Conservation (phyloP, 352 stramenopile genomes). For the Globisporangium spiculum region DNA sequence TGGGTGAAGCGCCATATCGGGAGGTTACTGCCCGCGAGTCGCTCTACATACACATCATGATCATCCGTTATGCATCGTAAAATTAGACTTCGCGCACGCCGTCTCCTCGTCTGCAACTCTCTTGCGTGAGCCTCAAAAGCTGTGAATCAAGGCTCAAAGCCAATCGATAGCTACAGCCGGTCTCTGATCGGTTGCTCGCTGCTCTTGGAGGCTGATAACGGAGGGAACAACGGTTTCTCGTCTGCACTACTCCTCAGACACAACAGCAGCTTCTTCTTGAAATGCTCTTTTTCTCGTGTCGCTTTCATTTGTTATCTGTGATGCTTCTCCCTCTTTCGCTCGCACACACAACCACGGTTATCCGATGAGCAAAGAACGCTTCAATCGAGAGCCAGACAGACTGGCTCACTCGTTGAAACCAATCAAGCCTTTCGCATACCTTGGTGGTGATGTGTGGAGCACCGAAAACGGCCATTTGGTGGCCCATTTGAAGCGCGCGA, state of each 20-base stretch:
- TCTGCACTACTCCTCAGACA: not conserved
- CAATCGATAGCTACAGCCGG: not conserved
- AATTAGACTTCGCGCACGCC: not conserved
- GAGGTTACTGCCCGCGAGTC: not conserved
- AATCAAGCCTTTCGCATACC: too few relatives aligned
- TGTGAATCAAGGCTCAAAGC: not conserved
- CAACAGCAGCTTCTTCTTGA: not conserved
- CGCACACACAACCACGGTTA: not conserved
- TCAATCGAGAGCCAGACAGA: not conserved
- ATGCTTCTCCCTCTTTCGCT: not conserved
- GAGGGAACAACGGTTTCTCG: not conserved
- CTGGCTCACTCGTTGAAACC: too few relatives aligned
- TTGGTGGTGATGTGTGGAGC: too few relatives aligned
- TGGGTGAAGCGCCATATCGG: not conserved
- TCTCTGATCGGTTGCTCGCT: not conserved
- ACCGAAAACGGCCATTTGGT: too few relatives aligned
- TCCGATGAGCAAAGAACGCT: not conserved
- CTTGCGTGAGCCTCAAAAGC: not conserved
- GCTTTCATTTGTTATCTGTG: not conserved
- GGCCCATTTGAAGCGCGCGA: too few relatives aligned
- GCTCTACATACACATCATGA: not conserved
- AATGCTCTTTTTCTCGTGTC: not conserved
- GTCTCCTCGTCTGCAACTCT: not conserved
- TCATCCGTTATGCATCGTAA: slow-evolving; percentile 5
- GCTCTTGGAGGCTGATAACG: not conserved